These are phyloP conservation scores for Colletotrichum sp. DNA, from an alignment of 2,329 filamentous ascomycete genomes.

Conservation along the genomic window DNA sequence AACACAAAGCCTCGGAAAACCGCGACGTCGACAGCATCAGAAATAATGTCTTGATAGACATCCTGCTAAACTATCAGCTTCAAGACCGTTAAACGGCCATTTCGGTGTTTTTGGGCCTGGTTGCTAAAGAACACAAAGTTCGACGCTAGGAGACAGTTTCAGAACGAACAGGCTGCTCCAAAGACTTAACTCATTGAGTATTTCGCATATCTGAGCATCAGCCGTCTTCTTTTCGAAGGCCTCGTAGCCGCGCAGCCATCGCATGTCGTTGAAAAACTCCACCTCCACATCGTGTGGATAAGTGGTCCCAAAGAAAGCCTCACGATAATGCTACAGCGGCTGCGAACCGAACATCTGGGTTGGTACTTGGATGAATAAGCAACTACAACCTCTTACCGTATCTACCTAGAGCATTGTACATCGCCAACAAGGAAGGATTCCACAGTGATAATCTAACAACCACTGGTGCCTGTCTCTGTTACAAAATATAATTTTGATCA, in stretches of 20 bases:
- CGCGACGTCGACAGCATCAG: not conserved
- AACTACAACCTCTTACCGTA: not conserved
- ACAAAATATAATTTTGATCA: not conserved
- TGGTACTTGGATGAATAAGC: not conserved
- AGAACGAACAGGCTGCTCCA: not conserved
- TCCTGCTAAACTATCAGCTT: not conserved
- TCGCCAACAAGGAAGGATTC: not conserved
- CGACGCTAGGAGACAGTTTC: not conserved
- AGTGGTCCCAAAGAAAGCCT: not conserved
- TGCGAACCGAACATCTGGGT: not conserved
- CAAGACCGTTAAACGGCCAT: not conserved
- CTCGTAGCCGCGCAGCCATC: not conserved
- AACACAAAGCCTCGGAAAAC: not conserved
- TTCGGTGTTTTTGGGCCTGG: not conserved
- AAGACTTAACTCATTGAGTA: not conserved
- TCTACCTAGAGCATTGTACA: not conserved
- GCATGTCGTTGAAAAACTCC: not conserved
- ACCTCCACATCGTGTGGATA: not conserved
- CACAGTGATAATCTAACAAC: not conserved
- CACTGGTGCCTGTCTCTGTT: not conserved
- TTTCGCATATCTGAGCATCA: not conserved
- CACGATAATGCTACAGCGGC: not conserved
- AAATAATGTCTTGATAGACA: not conserved
- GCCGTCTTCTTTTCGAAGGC: not conserved
- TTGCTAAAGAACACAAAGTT: not conserved